Evolutionary conservation across 2,329 filamentous ascomycete species (phyloP).

Genomic region (Parastagonospora nodorum): DNA sequence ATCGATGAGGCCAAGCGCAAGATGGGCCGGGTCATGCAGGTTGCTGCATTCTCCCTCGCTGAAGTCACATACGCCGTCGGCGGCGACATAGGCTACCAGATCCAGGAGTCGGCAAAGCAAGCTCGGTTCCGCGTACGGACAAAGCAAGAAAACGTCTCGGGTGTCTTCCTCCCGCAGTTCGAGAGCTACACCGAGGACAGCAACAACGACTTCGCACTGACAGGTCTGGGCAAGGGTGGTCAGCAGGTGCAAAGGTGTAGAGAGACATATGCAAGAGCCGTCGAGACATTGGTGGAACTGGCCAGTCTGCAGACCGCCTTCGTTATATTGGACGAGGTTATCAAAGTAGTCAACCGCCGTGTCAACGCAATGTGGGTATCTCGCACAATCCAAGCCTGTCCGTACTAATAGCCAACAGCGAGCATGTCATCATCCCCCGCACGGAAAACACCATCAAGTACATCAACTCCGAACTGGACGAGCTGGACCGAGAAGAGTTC

Average conservation of each 20-base stretch:
- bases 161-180: conserved; percentile 91
- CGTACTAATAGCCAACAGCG: conserved; percentile 53
- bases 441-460: conserved; percentile 99
- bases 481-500: conserved; percentile 97
- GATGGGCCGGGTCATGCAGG: conserved; percentile 99
- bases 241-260: conserved; percentile 95
- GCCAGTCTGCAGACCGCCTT: conserved; percentile 97
- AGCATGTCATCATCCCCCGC: conserved; percentile 94
- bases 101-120: conserved; percentile 92
- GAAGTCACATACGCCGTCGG: conserved; percentile 98
- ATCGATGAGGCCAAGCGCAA: conserved; percentile 99
- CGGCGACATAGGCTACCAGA: conserved; percentile 91
- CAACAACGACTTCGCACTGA: conserved; percentile 94
- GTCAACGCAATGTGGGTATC: conserved; percentile 86
- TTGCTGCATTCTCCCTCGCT: conserved; percentile 94
- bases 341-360: conserved; percentile 98
- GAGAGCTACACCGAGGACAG: conserved; percentile 89
- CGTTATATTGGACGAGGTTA: conserved; percentile 96
- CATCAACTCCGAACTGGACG: conserved; percentile 97
- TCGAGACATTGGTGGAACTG: conserved; percentile 93
- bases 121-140: conserved; percentile 92
- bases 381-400: neutral
- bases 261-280: conserved; percentile 93
- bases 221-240: conserved; percentile 92
- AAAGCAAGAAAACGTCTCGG: conserved; percentile 97